Conservation (phyloP, 73 alveolate species). For the Symbiodinium pilosum region DNA sequence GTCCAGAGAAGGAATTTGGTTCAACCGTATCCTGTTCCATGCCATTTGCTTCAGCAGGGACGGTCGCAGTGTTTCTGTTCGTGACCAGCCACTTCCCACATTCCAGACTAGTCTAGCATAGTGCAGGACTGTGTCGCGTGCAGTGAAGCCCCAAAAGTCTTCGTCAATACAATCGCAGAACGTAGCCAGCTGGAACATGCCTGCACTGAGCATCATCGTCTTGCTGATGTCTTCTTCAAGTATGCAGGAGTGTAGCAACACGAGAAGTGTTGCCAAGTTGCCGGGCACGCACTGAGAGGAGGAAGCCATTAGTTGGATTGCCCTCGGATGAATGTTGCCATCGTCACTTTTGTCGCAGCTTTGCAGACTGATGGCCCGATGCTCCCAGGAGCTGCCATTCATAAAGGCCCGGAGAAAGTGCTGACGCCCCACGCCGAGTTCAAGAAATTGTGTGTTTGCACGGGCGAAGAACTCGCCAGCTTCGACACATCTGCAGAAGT, state of each 20-base stretch:
- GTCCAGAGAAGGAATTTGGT: background rate
- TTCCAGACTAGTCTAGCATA: constrained; percentile 21
- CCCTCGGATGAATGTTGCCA: background rate
- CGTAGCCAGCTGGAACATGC: constrained; percentile 86
- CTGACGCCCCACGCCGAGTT: constrained; percentile 21
- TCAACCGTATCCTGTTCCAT: background rate
- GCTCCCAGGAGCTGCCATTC: constrained; percentile 39
- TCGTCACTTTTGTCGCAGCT: constrained; percentile 18
- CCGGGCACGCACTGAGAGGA: constrained; percentile 78
- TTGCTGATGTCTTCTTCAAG: constrained; percentile 34
- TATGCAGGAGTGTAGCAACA: constrained; percentile 69
- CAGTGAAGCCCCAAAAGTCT: constrained; percentile 42
- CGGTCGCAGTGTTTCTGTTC: background rate
- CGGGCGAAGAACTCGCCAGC: constrained; percentile 59
- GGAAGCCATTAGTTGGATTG: constrained; percentile 15
- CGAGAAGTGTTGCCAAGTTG: constrained; percentile 13
- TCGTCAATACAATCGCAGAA: constrained; percentile 62
- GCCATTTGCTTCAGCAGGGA: constrained; percentile 23
- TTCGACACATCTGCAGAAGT: constrained; percentile 69
- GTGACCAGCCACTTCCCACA: background rate
- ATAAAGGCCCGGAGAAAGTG: constrained; percentile 26
- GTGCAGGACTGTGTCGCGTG: constrained; percentile 37
- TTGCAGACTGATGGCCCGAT: constrained; percentile 42
- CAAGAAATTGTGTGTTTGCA: background rate
- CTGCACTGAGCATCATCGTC: constrained; percentile 29